Evolutionary conservation across 176 grass and related monocot species (phyloP).

Genomic region (Carex scoparia): DNA sequence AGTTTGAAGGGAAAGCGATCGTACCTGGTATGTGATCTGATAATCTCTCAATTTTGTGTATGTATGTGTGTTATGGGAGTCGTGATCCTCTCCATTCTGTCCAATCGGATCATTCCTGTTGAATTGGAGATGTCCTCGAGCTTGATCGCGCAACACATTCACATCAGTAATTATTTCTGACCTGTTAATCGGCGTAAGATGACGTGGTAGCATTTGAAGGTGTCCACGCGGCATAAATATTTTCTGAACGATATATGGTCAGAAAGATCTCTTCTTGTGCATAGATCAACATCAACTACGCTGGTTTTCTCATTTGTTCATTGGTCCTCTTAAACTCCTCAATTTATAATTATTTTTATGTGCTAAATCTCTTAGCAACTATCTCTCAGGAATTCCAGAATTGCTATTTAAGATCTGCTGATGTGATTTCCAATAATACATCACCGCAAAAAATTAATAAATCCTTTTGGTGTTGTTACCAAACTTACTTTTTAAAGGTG

Average conservation of each 20-base stretch:
- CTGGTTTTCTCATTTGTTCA: background rate
- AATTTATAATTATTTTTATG: background rate
- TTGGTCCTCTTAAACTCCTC: background rate
- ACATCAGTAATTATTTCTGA: background rate
- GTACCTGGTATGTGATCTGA: constrained; percentile 15
- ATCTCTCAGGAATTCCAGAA: background rate
- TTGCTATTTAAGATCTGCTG: background rate
- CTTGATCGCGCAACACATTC: background rate
- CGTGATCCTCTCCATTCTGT: constrained; percentile 11
- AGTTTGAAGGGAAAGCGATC: constrained; percentile 10
- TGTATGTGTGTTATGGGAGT: background rate
- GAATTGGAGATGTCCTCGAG: background rate
- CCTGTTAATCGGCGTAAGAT: background rate
- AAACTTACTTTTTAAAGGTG: background rate
- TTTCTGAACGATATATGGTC: background rate
- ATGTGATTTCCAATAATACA: background rate
- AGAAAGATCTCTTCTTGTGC: background rate
- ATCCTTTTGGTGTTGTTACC: background rate
- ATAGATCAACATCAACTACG: background rate
- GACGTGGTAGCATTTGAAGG: background rate
- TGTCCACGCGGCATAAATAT: background rate
- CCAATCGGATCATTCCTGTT: background rate
- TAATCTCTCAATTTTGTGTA: constrained; percentile 1
- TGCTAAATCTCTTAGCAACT: too few species aligned
- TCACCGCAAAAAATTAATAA: background rate